phyloP scores from a whole-genome alignment of 345 rosid species.

The Arabidopsis suecica region DNA sequence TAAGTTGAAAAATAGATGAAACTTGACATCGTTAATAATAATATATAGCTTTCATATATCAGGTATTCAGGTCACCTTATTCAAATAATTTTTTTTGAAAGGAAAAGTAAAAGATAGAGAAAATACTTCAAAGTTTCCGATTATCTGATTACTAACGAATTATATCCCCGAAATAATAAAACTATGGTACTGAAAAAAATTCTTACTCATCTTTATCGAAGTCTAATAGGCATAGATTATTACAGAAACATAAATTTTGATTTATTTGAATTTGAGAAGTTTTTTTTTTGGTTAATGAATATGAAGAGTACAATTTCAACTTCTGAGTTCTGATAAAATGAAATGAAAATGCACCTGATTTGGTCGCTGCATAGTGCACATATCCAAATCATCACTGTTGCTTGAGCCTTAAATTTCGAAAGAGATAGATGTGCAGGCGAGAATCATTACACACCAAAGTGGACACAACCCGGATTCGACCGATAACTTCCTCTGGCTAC shows the following conservation, averaged over 20 bases:
- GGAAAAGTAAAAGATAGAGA: neutral
- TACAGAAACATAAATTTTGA: neutral
- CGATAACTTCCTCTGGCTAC: slow-evolving; percentile 44
- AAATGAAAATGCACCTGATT: neutral
- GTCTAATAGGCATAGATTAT: neutral
- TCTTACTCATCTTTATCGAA: neutral
- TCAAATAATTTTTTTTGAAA: neutral
- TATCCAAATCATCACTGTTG: slow-evolving; percentile 41
- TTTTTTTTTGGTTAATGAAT: neutral
- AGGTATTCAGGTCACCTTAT: neutral
- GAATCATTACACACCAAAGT: slow-evolving; percentile 57
- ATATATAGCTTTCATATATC: neutral
- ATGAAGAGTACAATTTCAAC: neutral
- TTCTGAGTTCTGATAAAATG: neutral
- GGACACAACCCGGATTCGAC: slow-evolving; percentile 55
- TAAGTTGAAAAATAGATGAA: too few species aligned
- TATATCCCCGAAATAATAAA: neutral
- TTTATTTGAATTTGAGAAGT: neutral
- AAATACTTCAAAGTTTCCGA: neutral
- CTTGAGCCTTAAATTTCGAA: slow-evolving; percentile 51
- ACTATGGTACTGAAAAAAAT: neutral
- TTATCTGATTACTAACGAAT: neutral
- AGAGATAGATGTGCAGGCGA: slow-evolving; percentile 57
- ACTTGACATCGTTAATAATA: neutral
- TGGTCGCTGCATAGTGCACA: slow-evolving; percentile 41